Evolutionary conservation across 805 yeast species (phyloP), one percentile per base, ranked within the genome.

Genomic region (Lipomyces chichibuensis): DNA sequence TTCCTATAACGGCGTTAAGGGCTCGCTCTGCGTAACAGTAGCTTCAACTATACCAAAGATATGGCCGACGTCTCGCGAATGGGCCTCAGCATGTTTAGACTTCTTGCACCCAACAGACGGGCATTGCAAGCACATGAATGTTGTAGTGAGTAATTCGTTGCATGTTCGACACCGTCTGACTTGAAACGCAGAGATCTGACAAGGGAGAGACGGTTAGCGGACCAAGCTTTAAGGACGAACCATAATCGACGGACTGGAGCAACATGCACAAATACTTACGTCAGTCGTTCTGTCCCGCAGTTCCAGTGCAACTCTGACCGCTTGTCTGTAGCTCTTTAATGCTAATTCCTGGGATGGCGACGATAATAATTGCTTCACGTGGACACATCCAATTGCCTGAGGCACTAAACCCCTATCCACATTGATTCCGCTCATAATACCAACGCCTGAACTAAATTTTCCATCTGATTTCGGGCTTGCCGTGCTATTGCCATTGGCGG

Each of bases 1-100:
- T 88, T 27, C 88, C 91, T 75, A 27, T 35, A 3, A 6, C 9
- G 8, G 7, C 20, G 49, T 43, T 43, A 43, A 17, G 7, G 8
- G 8, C 20, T 43, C n/a, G 7, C 49, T 17, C 5, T 43, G n/a
- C 20, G 20, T 43, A 43, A n/a, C 11, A 1, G 29, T n/a, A 2
- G n/a, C 7, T 23, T 25, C 25, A 33, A 3, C 49, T 63, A 14
- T 62, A 69, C 75, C 75, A 60, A 73, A 72, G 37, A 69, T 60
- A 52, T 73, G 75, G 8, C 70, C 70, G 14, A 64, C 54, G 17
- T 71, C 69, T 8, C 65, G 43, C 11, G 64, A 64, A 61, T 73
- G 75, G n/a, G 62, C 51, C 25, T 69, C 66, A 5, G 70, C 65
- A 65, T 73, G 75, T 20, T 62, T 60, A 7, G 52, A 39, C 39